These are phyloP conservation scores for Castanea crenata DNA, from an alignment of 306 rosid species.

Conservation along the genomic window DNA sequence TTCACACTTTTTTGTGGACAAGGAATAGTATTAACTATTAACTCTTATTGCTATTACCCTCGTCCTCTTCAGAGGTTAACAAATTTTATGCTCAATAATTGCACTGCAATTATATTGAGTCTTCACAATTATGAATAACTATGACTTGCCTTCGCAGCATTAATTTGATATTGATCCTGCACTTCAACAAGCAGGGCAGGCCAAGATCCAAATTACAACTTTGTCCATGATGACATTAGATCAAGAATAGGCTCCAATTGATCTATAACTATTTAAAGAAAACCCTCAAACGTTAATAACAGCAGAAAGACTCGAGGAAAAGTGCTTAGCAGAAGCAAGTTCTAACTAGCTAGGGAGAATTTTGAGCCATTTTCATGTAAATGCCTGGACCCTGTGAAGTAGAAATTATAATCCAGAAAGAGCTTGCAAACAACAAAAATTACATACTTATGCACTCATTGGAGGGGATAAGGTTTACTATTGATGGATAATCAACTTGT, in stretches of 20 bases:
- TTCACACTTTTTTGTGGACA: too few relatives aligned
- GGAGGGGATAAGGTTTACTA: not conserved
- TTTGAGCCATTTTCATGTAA: conserved; percentile 75
- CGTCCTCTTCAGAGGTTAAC: not conserved
- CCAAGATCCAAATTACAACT: conserved; percentile 77
- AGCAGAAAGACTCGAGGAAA: not conserved
- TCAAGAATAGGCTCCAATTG: conserved; percentile 51
- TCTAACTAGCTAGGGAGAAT: conserved; percentile 53
- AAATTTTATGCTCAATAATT: not conserved
- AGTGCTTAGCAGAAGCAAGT: not conserved
- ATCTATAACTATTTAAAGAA: conserved; percentile 39
- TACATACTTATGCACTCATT: not conserved
- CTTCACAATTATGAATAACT: not conserved
- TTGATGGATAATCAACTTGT: not conserved
- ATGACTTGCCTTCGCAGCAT: conserved; percentile 67
- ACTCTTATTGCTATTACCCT: not conserved
- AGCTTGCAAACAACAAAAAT: conserved; percentile 43
- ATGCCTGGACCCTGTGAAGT: conserved; percentile 44
- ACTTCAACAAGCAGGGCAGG: conserved; percentile 80
- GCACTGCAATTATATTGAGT: not conserved
- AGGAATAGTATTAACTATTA: too few relatives aligned
- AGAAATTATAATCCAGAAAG: conserved; percentile 84
- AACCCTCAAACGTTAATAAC: conserved; percentile 11
- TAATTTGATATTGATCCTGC: conserved; percentile 61
- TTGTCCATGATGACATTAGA: conserved; percentile 69